Percentiles rank a stretch among this genome's conserved stretches.
Evolutionary conservation across 768 basidiomycete genomes (phyloP).

Genomic region (Dacryopinax spathularia): DNA sequence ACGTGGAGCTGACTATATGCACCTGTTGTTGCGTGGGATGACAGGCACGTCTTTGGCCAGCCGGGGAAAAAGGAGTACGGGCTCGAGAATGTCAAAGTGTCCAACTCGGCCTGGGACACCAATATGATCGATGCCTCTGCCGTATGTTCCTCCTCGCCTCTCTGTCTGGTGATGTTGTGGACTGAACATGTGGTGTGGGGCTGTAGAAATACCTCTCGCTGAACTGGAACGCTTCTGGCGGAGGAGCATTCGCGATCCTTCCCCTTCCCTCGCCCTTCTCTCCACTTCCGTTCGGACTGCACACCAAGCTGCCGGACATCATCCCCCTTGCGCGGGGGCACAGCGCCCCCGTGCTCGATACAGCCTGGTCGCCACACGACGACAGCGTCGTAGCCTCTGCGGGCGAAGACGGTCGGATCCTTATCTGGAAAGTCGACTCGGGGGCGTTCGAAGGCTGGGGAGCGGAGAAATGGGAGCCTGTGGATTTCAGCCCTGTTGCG

Average conservation of each 20-base stretch:
- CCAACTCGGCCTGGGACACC: conserved; percentile 90
- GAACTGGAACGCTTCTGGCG: conserved; percentile 89
- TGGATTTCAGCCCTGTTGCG: conserved; percentile 74
- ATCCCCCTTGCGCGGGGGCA: conserved; percentile 83
- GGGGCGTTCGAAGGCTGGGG: conserved; percentile 72
- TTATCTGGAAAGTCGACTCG: conserved; percentile 79
- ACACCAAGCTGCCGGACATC: conserved; percentile 76
- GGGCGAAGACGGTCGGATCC: conserved; percentile 86
- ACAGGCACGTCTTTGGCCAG: conserved; percentile 91
- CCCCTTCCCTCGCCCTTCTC: conserved; percentile 66
- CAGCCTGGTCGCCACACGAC: conserved; percentile 91
- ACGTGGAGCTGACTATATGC: not conserved
- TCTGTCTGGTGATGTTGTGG: not conserved
- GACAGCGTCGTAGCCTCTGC: conserved; percentile 81
- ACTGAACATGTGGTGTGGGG: not conserved
- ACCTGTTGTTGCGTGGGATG: no score
- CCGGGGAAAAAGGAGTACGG: conserved; percentile 70
- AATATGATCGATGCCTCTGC: conserved; percentile 77
- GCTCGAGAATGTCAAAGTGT: conserved; percentile 71
- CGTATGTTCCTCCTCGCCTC: conserved; percentile 41
- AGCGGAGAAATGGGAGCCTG: conserved; percentile 62
- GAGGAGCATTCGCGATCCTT: conserved; percentile 87
- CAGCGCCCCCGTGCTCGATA: conserved; percentile 77
- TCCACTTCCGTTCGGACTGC: conserved; percentile 37
- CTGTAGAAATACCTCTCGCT: conserved; percentile 67